A percentile compares a stretch with the other conserved stretches of the same genome.
Evolutionary conservation across 164 flowering plant species (phyloP).

Genomic region (Liriodendron chinense): DNA sequence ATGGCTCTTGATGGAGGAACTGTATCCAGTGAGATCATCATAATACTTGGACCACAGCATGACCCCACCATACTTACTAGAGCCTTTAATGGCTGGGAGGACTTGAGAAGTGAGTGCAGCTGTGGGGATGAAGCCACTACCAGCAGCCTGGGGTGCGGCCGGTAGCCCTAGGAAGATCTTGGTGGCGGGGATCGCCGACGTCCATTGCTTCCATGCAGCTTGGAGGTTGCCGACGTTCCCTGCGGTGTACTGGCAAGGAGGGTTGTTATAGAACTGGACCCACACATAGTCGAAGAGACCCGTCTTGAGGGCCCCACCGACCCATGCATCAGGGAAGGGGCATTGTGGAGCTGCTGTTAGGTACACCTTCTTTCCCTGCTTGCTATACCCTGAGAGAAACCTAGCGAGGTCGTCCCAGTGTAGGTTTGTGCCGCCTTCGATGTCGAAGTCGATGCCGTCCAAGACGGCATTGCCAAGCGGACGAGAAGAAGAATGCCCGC

Average conservation of each 20-base stretch:
- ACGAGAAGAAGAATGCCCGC: background rate
- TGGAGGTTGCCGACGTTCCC: background rate
- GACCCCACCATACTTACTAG: slow-evolving; percentile 31
- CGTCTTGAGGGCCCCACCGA: slow-evolving; percentile 16
- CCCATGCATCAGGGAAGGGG: slow-evolving; percentile 18
- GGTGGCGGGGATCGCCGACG: slow-evolving; percentile 6
- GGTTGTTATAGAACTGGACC: slow-evolving; percentile 31
- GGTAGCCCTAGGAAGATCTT: slow-evolving; percentile 23
- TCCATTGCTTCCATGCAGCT: slow-evolving; percentile 14
- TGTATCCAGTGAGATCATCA: slow-evolving; percentile 18
- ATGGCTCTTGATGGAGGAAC: slow-evolving; percentile 12
- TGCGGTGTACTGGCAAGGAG: slow-evolving; percentile 4
- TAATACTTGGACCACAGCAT: slow-evolving; percentile 21
- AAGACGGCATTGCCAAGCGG: background rate
- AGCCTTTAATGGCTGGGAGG: slow-evolving; percentile 18
- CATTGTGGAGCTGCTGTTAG: slow-evolving; percentile 30
- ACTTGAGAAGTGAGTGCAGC: slow-evolving; percentile 18
- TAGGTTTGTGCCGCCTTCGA: background rate
- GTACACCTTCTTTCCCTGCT: slow-evolving; percentile 19
- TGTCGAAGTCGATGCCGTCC: slow-evolving; percentile 9
- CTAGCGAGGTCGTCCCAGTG: slow-evolving; percentile 10
- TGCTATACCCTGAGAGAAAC: slow-evolving; percentile 3
- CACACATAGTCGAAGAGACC: slow-evolving; percentile 37
- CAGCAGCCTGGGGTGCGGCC: slow-evolving; percentile 14
- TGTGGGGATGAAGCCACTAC: slow-evolving; percentile 23